Evolutionary conservation across 2,329 filamentous ascomycete species (phyloP), one percentile per base, ranked within the genome.

Genomic region (Monascus ruber): DNA sequence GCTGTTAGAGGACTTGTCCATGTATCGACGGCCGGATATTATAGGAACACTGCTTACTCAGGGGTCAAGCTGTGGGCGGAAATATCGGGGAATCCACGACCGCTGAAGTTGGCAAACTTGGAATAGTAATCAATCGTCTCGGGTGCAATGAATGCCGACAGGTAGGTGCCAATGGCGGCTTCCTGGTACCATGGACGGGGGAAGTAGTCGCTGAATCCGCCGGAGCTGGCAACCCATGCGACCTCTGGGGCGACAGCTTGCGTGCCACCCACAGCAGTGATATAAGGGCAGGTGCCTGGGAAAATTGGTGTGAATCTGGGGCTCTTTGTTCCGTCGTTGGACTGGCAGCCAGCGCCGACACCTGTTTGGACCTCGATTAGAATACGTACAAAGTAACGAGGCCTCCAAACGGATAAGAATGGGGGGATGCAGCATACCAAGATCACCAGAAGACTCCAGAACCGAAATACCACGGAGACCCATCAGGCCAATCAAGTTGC

Each of bases 381-480:
- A 17, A 17, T 17, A 17, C 17, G 17, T 17, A 17, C 17, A 17
- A 17, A 17, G 17, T 17, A 17, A 17, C 17, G 17, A 17, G 17
- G 17, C 17, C 17, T 17, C 17, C 17, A 17, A 17, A 17, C 17
- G 17, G 17, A 17, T 3, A 17, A 17, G 17, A 17, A 17, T 17
- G 17, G 17, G 17, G 17, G 17, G 17, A 17, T 17, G 17, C 17
- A 17, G 9, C 39, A 34, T 44, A 53, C 50, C 51, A 26, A 58
- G 55, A 51, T 81, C 77, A 5, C 78, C 77, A 2, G 72, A 75
- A 7, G 72, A 68, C 54, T 81, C 76, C 26, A 83, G 60, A n/a
- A 83, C 66, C 1, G 74, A 73, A 4, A 80, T 71, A n/a, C 80
- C 81, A 32, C 79, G 74, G 1, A 76, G 72, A n/a, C 77, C 79